Percentiles rank a stretch among this genome's conserved stretches.
phyloP scores from a whole-genome alignment of 73 alveolate species.

The Paramecium primaurelia region DNA sequence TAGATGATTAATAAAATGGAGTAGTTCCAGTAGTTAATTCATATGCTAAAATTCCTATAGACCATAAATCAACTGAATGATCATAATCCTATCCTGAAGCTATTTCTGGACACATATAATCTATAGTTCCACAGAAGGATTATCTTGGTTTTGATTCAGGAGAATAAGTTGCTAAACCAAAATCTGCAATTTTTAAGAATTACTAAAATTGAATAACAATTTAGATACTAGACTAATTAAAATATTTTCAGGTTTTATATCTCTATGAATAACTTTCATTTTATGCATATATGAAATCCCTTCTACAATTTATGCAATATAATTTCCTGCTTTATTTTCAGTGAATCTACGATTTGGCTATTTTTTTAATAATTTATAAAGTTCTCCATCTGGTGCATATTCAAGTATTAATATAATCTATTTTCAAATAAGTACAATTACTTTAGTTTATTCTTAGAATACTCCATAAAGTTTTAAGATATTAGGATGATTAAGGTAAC shows the following conservation, averaged over 20 bases:
- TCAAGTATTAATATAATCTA: constrained; percentile 84
- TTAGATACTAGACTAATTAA: constrained; percentile 48
- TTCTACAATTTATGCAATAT: constrained; percentile 80
- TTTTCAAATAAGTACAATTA: background rate
- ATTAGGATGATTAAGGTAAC: constrained; percentile 84
- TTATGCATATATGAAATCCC: constrained; percentile 90
- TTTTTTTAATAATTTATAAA: constrained; percentile 74
- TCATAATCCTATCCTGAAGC: constrained; percentile 76
- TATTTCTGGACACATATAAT: constrained; percentile 93
- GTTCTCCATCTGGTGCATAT: constrained; percentile 95
- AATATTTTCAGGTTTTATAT: constrained; percentile 96
- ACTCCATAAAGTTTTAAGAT: constrained; percentile 88
- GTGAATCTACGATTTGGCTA: constrained; percentile 64
- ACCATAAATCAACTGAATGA: constrained; percentile 82
- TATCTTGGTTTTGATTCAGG: constrained; percentile 77
- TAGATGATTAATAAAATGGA: constrained; percentile 68
- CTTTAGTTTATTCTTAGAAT: constrained; percentile 91
- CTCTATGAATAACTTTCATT: constrained; percentile 92
- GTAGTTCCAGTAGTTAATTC: constrained; percentile 83
- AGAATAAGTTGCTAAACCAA: constrained; percentile 82
- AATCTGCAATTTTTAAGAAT: constrained; percentile 80
- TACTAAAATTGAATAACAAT: background rate
- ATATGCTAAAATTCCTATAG: constrained; percentile 75
- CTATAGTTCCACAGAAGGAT: constrained; percentile 95
- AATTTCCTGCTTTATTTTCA: constrained; percentile 74